These are phyloP conservation scores for Balakata baccata DNA, from an alignment of 345 rosid genomes.

Conservation along the genomic window DNA sequence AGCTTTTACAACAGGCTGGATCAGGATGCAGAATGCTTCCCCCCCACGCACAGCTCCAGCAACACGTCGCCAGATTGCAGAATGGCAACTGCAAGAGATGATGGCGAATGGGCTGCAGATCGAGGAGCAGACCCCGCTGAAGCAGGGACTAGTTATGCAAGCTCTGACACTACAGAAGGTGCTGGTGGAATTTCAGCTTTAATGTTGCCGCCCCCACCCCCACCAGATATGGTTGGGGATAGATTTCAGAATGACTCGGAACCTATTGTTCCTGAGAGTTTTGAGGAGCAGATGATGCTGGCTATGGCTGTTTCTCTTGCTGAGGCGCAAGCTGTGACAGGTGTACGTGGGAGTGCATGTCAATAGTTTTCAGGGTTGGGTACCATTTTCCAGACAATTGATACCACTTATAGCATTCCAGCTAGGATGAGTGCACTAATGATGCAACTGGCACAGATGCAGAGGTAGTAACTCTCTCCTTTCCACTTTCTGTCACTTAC, in stretches of 20 bases:
- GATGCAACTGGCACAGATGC: conserved; percentile 13
- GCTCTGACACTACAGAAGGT: conserved; percentile 56
- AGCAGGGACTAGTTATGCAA: conserved; percentile 69
- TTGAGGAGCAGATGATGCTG: conserved; percentile 95
- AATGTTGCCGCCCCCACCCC: conserved; percentile 27
- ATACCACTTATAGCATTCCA: conserved; percentile 16
- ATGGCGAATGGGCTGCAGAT: conserved; percentile 54
- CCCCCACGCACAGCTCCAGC: conserved; percentile 29
- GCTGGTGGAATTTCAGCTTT: conserved; percentile 36
- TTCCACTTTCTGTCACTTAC: conserved; percentile 9
- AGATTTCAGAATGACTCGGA: conserved; percentile 35
- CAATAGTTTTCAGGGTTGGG: conserved; percentile 39
- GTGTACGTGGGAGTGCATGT: conserved; percentile 59
- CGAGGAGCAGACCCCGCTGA: conserved; percentile 54
- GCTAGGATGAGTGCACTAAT: conserved; percentile 18
- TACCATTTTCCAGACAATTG: conserved; percentile 18
- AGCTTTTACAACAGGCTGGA: conserved; percentile 45
- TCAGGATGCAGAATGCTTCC: conserved; percentile 43
- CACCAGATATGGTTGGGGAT: conserved; percentile 36
- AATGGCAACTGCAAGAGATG: conserved; percentile 32
- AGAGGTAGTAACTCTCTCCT: conserved; percentile 25
- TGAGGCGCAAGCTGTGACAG: conserved; percentile 62
- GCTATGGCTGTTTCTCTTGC: conserved; percentile 93
- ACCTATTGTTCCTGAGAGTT: conserved; percentile 74
- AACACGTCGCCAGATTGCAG: conserved; percentile 30